Percentiles rank a stretch among this genome's conserved stretches.
Conservation (phyloP, 768 basidiomycete genomes). For the Calocera cornea region DNA sequence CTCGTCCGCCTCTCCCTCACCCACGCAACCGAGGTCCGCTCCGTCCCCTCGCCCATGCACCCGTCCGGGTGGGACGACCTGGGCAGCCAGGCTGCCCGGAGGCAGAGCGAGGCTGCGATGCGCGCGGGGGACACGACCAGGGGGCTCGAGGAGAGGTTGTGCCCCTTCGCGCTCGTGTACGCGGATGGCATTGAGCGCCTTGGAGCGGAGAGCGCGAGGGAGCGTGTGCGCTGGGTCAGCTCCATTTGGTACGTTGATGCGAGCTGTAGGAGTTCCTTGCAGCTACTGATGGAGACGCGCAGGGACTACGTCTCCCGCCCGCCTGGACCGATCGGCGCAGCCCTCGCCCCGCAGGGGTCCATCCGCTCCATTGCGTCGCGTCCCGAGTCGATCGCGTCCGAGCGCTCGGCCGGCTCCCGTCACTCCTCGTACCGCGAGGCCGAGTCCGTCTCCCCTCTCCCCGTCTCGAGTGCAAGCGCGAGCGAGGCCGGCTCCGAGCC, state of each 20-base stretch:
- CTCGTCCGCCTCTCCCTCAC: constrained; percentile 76
- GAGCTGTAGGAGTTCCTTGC: background rate
- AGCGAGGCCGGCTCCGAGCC: background rate
- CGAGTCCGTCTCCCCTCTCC: background rate
- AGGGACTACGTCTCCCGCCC: constrained; percentile 5
- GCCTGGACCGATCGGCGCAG: background rate
- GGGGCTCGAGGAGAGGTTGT: constrained; percentile 46
- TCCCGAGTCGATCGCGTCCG: background rate
- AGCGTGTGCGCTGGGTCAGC: constrained; percentile 83
- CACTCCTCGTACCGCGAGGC: background rate
- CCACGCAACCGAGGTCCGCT: constrained; percentile 76
- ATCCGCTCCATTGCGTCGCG: background rate
- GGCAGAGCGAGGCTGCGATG: constrained; percentile 36
- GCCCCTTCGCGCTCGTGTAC: constrained; percentile 85
- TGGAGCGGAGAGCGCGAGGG: constrained; percentile 75
- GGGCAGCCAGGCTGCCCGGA: constrained; percentile 65
- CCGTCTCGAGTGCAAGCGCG: background rate
- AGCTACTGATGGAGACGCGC: background rate
- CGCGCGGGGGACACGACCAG: constrained; percentile 26
- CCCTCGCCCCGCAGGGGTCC: background rate
- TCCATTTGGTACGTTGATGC: constrained; percentile 56
- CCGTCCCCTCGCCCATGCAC: constrained; percentile 67
- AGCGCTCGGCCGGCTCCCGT: background rate
- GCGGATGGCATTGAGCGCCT: constrained; percentile 78
- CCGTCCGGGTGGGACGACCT: constrained; percentile 73